Conservation (phyloP, 495 filamentous ascomycete genomes). For the Pseudevernia furfuracea region DNA sequence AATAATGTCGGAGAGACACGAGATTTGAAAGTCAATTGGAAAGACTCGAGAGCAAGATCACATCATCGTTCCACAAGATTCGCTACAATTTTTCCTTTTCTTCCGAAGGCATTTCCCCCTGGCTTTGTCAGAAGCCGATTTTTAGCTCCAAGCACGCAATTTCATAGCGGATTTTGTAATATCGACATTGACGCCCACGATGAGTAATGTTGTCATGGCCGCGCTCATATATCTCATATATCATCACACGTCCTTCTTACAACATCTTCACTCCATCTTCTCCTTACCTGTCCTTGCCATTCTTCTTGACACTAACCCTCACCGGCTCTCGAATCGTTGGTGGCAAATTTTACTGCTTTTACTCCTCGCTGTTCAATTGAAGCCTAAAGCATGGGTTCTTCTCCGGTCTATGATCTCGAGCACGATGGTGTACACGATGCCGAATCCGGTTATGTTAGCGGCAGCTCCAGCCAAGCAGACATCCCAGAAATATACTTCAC, state of each 20-base stretch:
- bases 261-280: not conserved
- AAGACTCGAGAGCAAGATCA: not conserved
- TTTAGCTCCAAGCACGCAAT: slow-evolving; percentile 26
- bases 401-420: slow-evolving; percentile 28
- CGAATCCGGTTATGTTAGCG: slow-evolving; percentile 89
- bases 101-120: not conserved
- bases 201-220: slow-evolving; percentile 5
- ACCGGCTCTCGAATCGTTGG: not conserved
- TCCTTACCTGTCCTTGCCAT: not conserved
- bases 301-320: not conserved
- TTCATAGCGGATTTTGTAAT: slow-evolving; percentile 18
- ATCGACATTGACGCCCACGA: slow-evolving; percentile 10
- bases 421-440: slow-evolving; percentile 37
- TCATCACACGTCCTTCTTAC: not conserved
- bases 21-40: not conserved
- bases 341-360: slow-evolving; percentile 1
- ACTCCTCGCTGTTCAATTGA: not conserved
- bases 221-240: not conserved
- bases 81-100: no score
- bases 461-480: slow-evolving; percentile 52
- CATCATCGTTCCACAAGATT: no score
- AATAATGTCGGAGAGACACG: not conserved
- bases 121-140: slow-evolving; percentile 20
- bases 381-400: slow-evolving; percentile 9
- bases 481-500: slow-evolving; percentile 78